Evolutionary conservation across 2,329 filamentous ascomycete genomes (phyloP).

Genomic region (Pseudonectria buxi): DNA sequence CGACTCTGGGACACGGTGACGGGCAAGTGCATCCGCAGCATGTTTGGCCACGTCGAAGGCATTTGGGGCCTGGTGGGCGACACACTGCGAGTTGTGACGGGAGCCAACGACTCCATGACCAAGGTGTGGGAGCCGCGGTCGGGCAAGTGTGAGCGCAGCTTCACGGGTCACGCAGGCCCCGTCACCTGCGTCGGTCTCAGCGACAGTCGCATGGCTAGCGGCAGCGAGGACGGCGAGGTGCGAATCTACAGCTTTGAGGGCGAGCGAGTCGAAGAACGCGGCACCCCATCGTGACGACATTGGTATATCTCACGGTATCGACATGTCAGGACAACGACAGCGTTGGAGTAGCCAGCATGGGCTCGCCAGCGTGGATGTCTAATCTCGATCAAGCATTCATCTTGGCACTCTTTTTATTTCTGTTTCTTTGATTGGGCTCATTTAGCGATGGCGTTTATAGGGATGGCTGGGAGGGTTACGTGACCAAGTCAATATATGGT

Average conservation of each 20-base stretch:
- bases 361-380: no score
- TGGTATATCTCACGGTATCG: no score
- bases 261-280: constrained; percentile 41
- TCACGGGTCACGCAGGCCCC: constrained; percentile 82
- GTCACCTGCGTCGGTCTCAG: constrained; percentile 91
- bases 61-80: constrained; percentile 92
- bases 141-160: constrained; percentile 86
- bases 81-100: constrained; percentile 78
- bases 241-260: constrained; percentile 71
- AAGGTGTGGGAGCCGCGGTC: constrained; percentile 90
- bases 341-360: no score
- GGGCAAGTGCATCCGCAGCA: constrained; percentile 77
- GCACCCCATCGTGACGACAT: constrained; percentile 40
- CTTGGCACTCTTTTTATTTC: no score
- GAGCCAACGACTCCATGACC: constrained; percentile 88
- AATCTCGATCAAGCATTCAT: no score
- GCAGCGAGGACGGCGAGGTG: constrained; percentile 89
- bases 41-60: constrained; percentile 95
- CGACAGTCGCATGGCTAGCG: constrained; percentile 82
- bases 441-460: no score
- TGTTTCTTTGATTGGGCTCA: no score
- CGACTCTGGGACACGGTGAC: constrained; percentile 85
- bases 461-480: not conserved
- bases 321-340: no score
- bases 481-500: not conserved